Evolutionary conservation across 768 basidiomycete species (phyloP), one percentile per base, ranked within the genome.

Genomic region (Rubroboletus satanas): DNA sequence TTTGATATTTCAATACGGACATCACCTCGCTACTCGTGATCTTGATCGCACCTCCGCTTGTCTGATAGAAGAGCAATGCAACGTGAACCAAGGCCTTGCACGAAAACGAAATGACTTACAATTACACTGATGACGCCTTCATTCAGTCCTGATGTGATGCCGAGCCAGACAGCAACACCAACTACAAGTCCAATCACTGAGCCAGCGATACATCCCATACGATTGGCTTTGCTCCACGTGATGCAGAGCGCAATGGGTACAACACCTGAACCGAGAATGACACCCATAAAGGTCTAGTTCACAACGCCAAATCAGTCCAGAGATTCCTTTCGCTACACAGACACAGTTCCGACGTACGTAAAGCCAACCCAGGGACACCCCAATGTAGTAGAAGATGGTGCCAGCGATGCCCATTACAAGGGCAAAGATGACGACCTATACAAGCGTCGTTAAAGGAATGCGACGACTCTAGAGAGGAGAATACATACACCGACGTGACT

Each of bases 331-430:
- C 29, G 2, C 29, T 17, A n/a, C 18, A 33, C 14, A 21, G 11
- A 5, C 28, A 39, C n/a, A n/a, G 23, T 33, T 43, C 7, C 37
- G 23, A 77, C 86, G 47, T 60, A 90, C 87, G 61, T 94, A 94
- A 52, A 95, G 84, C 90, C 92, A 95, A 21, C 93, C 93, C 88
- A 95, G 88, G 26, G 88, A 90, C 28, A 95, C 85, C 7, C 93
- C 93, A 59, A 94, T 92, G 68, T 88, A 93, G 72, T 76, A 91
- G 77, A 96, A 96, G 49, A 92, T 87, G 31, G 88, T 69, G 0
- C 92, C 92, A 0, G 88, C 85, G n/a, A 93, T 62, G 21, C 84
- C 92, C 80, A 92, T 93, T 35, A 89, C 76, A 38, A 93, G 61
- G 0, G 87, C 89, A 63, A 87, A 91, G 28, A 81, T 67, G 0